Evolutionary conservation across 352 stramenopile genomes (phyloP).

Genomic region (Globisporangium iwayamae): DNA sequence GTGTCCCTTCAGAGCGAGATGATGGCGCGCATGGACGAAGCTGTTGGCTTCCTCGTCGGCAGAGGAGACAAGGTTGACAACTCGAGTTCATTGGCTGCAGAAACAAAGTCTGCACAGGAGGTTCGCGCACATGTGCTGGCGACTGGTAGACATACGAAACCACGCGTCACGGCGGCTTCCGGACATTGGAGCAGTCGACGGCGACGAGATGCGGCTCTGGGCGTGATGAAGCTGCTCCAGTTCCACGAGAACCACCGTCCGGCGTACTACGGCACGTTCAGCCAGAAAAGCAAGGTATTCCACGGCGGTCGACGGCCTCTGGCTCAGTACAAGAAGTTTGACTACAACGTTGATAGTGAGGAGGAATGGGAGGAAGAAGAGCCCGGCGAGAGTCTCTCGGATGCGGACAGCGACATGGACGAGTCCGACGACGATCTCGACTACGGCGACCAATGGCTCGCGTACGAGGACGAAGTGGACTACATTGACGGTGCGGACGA

Average conservation of each 20-base stretch:
- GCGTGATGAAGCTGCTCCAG: constrained; percentile 84
- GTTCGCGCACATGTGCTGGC: constrained; percentile 11
- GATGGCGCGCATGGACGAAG: constrained; percentile 55
- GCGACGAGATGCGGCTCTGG: constrained; percentile 50
- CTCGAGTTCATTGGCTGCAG: neutral
- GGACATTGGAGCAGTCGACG: constrained; percentile 51
- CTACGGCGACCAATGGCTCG: constrained; percentile 83
- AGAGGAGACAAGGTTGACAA: neutral
- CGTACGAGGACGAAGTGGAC: constrained; percentile 86
- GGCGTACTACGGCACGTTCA: constrained; percentile 80
- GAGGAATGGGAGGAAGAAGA: constrained; percentile 90
- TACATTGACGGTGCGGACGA: constrained; percentile 55
- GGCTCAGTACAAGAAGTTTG: constrained; percentile 54
- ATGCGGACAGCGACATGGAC: constrained; percentile 62
- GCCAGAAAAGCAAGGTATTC: constrained; percentile 45
- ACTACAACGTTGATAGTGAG: constrained; percentile 82
- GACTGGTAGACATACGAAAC: constrained; percentile 14
- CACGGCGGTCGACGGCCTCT: constrained; percentile 63
- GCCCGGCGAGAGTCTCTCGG: constrained; percentile 77
- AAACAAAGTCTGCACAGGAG: constrained; percentile 7
- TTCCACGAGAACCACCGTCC: constrained; percentile 84
- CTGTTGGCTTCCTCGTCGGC: constrained; percentile 24
- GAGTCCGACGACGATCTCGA: constrained; percentile 80
- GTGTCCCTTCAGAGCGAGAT: constrained; percentile 19
- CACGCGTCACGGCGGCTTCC: constrained; percentile 18